Percentiles rank a stretch among this genome's conserved stretches.
phyloP scores from a whole-genome alignment of 164 flowering plant genomes.

The Aristolochia contorta region DNA sequence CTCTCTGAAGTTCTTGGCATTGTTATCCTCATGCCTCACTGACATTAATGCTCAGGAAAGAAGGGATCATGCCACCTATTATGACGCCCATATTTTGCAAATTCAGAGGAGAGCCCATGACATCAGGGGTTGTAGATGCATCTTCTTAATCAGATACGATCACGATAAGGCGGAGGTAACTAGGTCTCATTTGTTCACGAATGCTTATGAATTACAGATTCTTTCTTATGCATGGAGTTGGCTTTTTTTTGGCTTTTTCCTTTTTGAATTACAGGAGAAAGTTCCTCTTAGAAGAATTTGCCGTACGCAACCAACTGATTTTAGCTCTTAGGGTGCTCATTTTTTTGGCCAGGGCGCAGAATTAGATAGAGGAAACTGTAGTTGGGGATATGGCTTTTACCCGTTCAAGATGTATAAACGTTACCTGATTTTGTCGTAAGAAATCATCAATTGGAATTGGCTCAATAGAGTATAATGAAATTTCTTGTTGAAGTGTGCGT shows the following conservation, averaged over 20 bases:
- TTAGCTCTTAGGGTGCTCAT: not conserved
- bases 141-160: constrained; percentile 56
- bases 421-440: no score
- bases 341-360: no score
- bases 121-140: constrained; percentile 58
- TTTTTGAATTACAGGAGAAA: constrained; percentile 5
- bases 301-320: not conserved
- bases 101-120: constrained; percentile 63
- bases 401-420: no score
- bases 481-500: no score
- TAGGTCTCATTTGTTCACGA: not conserved
- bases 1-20: not conserved
- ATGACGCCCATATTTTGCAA: constrained; percentile 59
- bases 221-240: not conserved
- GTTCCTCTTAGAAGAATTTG: constrained; percentile 11
- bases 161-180: constrained; percentile 59
- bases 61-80: constrained; percentile 49
- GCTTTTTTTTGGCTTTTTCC: not conserved
- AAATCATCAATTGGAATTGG: no score
- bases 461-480: no score
- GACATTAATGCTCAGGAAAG: constrained; percentile 45
- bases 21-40: not conserved
- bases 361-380: no score
- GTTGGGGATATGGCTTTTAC: no score
- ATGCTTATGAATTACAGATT: not conserved